Percentiles rank a stretch among this genome's conserved stretches.
Evolutionary conservation across 352 stramenopile species (phyloP).

Genomic region (Phytopythium oedochilum): DNA sequence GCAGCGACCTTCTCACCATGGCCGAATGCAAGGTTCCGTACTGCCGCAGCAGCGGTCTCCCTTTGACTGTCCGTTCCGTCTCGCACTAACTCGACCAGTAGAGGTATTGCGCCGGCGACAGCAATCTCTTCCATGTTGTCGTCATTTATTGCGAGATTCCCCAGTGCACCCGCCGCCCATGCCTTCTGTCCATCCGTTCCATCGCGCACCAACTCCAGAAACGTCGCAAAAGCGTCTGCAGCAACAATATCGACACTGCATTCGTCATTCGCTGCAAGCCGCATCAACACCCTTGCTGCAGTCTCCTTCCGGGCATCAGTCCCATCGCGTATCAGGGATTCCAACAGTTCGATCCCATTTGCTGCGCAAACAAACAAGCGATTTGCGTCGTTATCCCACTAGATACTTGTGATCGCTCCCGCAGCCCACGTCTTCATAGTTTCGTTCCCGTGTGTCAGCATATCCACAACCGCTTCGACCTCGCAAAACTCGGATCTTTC

Average conservation of each 20-base stretch:
- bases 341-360: neutral
- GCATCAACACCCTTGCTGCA: no score
- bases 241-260: no score
- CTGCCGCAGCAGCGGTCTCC: no score
- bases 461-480: neutral
- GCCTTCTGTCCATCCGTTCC: no score
- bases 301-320: neutral
- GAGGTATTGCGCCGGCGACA: neutral
- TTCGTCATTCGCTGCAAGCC: no score
- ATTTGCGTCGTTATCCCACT: neutral
- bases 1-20: no score
- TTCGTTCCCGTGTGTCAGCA: neutral
- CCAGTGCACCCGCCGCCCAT: neutral
- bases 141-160: neutral
- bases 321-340: neutral
- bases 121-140: neutral
- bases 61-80: no score
- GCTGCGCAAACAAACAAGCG: no score
- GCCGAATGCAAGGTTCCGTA: no score
- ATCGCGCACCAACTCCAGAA: no score
- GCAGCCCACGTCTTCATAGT: neutral
- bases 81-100: no score
- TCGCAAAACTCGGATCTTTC: neutral
- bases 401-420: neutral
- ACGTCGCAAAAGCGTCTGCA: no score